A percentile compares a stretch with the other conserved stretches of the same genome.
Evolutionary conservation across 2,329 filamentous ascomycete species (phyloP).

Genomic region (Cladosporium oxysporum): DNA sequence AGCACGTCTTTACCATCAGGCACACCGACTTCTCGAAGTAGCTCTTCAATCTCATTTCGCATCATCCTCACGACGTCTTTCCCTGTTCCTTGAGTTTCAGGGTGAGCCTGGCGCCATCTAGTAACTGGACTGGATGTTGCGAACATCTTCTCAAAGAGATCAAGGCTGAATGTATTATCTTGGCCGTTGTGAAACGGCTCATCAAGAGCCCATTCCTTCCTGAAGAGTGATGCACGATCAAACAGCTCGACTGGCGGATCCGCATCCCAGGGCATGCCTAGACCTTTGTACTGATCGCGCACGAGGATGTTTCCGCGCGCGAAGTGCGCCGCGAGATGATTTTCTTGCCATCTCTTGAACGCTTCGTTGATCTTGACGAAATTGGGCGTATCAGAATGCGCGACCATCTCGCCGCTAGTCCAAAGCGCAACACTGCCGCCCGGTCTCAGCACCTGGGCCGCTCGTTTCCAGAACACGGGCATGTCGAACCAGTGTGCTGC

Average conservation of each 20-base stretch:
- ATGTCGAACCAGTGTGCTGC: conserved; percentile 60
- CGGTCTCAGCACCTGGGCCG: conserved; percentile 51
- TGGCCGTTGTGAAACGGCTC: conserved; percentile 24
- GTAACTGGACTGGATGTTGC: conserved; percentile 44
- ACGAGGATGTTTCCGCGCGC: conserved; percentile 47
- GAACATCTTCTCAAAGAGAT: conserved; percentile 39
- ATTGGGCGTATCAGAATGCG: conserved; percentile 43
- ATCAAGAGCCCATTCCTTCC: conserved; percentile 46
- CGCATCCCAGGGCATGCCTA: conserved; percentile 55
- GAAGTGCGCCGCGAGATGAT: conserved; percentile 43
- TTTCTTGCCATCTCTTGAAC: conserved; percentile 42
- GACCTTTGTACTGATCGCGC: conserved; percentile 43
- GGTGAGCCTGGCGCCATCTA: conserved; percentile 51
- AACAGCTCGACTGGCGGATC: conserved; percentile 41
- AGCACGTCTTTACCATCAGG: conserved; percentile 2
- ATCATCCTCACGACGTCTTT: conserved; percentile 29
- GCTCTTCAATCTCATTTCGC: neutral
- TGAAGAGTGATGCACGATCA: conserved; percentile 41
- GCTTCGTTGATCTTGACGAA: conserved; percentile 44
- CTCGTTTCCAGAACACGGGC: conserved; percentile 51
- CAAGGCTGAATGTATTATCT: conserved; percentile 21
- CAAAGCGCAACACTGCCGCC: conserved; percentile 59
- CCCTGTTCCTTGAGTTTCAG: conserved; percentile 46
- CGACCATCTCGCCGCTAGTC: conserved; percentile 39
- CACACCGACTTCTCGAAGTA: neutral